Conservation (phyloP, 768 basidiomycete genomes). For the Suillus occidentalis region DNA sequence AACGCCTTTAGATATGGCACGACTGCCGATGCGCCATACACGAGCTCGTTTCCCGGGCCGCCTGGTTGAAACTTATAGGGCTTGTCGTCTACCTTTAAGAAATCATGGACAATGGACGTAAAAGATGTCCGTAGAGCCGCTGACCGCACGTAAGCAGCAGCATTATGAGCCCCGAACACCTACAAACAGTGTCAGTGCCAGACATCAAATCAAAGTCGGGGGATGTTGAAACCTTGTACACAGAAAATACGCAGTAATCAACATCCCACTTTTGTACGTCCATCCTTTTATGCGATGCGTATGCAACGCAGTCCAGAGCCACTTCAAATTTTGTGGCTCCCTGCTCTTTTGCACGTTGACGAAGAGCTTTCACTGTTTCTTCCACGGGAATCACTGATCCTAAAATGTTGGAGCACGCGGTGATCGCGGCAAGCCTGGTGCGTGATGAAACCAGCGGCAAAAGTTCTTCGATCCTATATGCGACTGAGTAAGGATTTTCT, state of each 20-base stretch:
- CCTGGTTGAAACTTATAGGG: constrained; percentile 71
- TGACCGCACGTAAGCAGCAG: constrained; percentile 61
- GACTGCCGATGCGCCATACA: constrained; percentile 59
- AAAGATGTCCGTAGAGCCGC: constrained; percentile 50
- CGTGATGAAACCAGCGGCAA: constrained; percentile 60
- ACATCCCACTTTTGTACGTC: constrained; percentile 78
- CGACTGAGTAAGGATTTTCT: constrained; percentile 67
- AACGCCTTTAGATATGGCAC: constrained; percentile 64
- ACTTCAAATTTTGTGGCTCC: constrained; percentile 65
- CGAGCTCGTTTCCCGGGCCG: constrained; percentile 72
- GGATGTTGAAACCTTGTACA: constrained; percentile 61
- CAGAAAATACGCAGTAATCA: constrained; percentile 69
- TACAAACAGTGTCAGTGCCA: constrained; percentile 24
- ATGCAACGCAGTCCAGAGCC: constrained; percentile 76
- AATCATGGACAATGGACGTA: constrained; percentile 66
- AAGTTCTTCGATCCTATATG: constrained; percentile 53
- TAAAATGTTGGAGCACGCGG: constrained; percentile 75
- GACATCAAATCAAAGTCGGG: not conserved
- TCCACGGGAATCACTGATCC: constrained; percentile 65
- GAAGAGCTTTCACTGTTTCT: constrained; percentile 50
- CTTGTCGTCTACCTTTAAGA: constrained; percentile 47
- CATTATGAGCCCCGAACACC: constrained; percentile 77
- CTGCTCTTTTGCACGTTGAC: constrained; percentile 48
- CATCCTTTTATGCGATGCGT: constrained; percentile 69
- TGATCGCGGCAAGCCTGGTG: constrained; percentile 73